Evolutionary conservation across 2,329 filamentous ascomycete genomes (phyloP).

Genomic region (Emericellopsis cladophorae): DNA sequence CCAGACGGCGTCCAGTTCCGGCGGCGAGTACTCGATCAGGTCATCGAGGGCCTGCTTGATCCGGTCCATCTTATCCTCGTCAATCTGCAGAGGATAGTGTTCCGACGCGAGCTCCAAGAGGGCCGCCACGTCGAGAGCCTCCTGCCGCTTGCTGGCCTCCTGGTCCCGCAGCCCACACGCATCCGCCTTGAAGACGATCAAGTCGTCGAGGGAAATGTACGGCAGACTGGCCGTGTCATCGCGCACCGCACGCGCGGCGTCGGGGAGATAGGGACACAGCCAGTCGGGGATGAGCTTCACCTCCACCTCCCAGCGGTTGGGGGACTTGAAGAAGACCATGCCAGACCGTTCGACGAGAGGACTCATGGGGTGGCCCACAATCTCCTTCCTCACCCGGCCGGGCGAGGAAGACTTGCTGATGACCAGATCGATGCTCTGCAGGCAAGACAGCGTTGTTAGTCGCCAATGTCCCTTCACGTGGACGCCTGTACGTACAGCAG

Average conservation of each 20-base stretch:
- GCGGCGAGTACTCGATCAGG: slow-evolving; percentile 10
- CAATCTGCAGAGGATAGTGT: slow-evolving; percentile 10
- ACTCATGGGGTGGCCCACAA: slow-evolving; percentile 14
- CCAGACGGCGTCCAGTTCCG: slow-evolving; percentile 14
- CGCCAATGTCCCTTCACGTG: background rate
- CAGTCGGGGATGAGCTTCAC: slow-evolving; percentile 16
- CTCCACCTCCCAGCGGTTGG: slow-evolving; percentile 13
- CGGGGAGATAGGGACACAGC: slow-evolving; percentile 14
- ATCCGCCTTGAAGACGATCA: slow-evolving; percentile 15
- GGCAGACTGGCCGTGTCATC: slow-evolving; percentile 9
- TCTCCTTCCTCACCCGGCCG: slow-evolving; percentile 13
- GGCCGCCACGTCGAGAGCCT: slow-evolving; percentile 11
- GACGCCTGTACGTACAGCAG: slow-evolving; percentile 5
- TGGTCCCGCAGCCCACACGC: slow-evolving; percentile 13
- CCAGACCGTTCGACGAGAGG: slow-evolving; percentile 13
- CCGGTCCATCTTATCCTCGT: slow-evolving; percentile 12
- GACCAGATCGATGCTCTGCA: slow-evolving; percentile 14
- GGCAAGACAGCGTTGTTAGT: background rate
- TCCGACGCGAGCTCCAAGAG: slow-evolving; percentile 12
- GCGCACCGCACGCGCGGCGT: slow-evolving; percentile 9
- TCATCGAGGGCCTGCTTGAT: slow-evolving; percentile 12
- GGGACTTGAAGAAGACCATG: slow-evolving; percentile 10
- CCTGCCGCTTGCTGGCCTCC: slow-evolving; percentile 11
- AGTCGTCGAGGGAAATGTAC: slow-evolving; percentile 12
- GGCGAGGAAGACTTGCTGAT: slow-evolving; percentile 16